Base-by-base conservation (phyloP, 2,329 filamentous ascomycete species). In the Mollisia scopiformis region DNA sequence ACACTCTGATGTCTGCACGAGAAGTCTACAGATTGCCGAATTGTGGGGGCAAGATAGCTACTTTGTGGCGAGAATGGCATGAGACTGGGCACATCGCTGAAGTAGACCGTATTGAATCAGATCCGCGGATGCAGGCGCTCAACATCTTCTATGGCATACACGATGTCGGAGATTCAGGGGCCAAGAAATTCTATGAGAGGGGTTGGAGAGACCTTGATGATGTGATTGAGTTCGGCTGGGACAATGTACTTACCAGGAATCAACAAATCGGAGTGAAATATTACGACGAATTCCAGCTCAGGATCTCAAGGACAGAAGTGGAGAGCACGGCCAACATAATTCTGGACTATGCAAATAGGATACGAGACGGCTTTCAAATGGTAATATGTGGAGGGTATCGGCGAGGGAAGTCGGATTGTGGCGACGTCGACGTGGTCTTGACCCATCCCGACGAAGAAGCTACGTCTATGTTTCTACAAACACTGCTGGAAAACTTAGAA, bases 211-310 rank as follows among this genome's bases (percentile, higher is more conserved):
- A 95, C 62, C 79, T 97, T 0, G 92, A 97, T 69, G 93, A 98
- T 69, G 79, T 98, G 2, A 81, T 97, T 41, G 90, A 96, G 70
- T 84, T 87, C 69, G 93, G 91, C 11, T 98, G 94, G 94, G 73
- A 80, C 21, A 80, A 75, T 0, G n/a, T n/a, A n/a, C 79, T 98
- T 1, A 89, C 83, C 0, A 86, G 93, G 13, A 90, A 92, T 1
- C 94, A 97, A 75, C 93, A 98, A 73, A 96, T 98, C 58, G 94
- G 95, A 0, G 80, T 97, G 47, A 98, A 98, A 73, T 97, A 88
- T 76, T 97, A 96, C 73, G 90, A 96, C 33, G 94, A 98, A 65
- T 90, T 99, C 58, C 78, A 84, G 49, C 75, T 82, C 16, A 86
- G 84, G 14, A 91, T 98, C 4, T 84, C 91, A 0, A 85, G 93